phyloP scores from a whole-genome alignment of 768 basidiomycete species.

The Gelatoporia subvermispora region DNA sequence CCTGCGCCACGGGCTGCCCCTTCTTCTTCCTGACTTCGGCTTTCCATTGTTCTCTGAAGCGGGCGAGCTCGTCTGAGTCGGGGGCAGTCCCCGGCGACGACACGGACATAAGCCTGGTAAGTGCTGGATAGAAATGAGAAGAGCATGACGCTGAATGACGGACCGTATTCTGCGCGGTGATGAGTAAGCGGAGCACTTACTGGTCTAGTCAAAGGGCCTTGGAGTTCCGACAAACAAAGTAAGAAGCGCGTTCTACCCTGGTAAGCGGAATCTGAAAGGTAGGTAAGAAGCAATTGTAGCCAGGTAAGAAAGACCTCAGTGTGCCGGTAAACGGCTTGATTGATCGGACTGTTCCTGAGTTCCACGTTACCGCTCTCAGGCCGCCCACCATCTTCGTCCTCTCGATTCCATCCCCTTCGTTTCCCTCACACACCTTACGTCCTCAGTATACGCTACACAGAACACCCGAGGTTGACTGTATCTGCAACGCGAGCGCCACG shows the following conservation, averaged over 20 bases:
- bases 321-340: too few species aligned
- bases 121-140: neutral
- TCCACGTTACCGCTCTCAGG: neutral
- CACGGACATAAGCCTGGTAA: neutral
- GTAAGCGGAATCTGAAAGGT: too few species aligned
- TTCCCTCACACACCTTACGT: neutral
- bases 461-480: neutral
- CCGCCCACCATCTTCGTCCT: neutral
- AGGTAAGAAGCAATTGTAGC: too few species aligned
- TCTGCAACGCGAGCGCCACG: neutral
- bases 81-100: neutral
- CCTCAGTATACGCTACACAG: neutral
- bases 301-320: too few species aligned
- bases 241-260: too few species aligned
- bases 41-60: slow-evolving; percentile 72
- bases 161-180: too few species aligned
- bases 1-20: neutral
- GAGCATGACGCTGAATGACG: neutral
- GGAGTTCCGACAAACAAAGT: too few species aligned
- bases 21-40: slow-evolving; percentile 19
- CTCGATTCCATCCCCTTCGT: neutral
- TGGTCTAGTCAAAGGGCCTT: too few species aligned
- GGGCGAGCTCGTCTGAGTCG: slow-evolving; percentile 58
- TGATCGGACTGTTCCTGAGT: neutral
- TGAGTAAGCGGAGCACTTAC: too few species aligned